Conservation (phyloP, 73 alveolate genomes). For the Paramecium tetraurelia region DNA sequence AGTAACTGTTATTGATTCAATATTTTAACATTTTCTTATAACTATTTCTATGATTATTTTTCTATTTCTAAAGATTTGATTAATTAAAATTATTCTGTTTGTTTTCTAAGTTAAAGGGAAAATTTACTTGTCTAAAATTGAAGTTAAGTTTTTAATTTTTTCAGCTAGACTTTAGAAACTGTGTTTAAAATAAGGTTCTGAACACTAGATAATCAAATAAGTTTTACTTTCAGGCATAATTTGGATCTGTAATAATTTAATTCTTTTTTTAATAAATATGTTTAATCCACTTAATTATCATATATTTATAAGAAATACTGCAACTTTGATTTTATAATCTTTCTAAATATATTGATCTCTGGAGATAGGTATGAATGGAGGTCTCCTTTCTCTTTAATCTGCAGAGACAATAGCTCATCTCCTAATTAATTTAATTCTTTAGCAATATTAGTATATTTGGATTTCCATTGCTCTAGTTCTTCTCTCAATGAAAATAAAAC, state of each 20-base stretch:
- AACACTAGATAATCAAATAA: background rate
- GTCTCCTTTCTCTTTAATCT: background rate
- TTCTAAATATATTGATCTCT: background rate
- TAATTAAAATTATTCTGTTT: background rate
- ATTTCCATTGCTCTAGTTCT: background rate
- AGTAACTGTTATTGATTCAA: background rate
- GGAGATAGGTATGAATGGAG: background rate
- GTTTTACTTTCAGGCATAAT: background rate
- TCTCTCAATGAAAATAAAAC: background rate
- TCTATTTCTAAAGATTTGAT: background rate
- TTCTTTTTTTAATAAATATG: background rate
- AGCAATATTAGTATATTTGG: background rate
- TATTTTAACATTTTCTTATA: background rate
- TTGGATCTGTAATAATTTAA: background rate
- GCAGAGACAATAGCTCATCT: background rate
- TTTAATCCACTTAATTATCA: background rate
- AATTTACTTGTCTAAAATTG: background rate
- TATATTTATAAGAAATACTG: background rate
- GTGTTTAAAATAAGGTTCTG: background rate
- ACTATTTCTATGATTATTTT: background rate
- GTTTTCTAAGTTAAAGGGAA: background rate
- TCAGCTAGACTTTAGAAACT: background rate
- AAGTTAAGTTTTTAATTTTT: background rate
- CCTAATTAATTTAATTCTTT: background rate
- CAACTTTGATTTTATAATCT: background rate